These are phyloP conservation scores for Coemansia sp. DNA, from an alignment of 192 early-diverging fungal species.

Conservation along the genomic window DNA sequence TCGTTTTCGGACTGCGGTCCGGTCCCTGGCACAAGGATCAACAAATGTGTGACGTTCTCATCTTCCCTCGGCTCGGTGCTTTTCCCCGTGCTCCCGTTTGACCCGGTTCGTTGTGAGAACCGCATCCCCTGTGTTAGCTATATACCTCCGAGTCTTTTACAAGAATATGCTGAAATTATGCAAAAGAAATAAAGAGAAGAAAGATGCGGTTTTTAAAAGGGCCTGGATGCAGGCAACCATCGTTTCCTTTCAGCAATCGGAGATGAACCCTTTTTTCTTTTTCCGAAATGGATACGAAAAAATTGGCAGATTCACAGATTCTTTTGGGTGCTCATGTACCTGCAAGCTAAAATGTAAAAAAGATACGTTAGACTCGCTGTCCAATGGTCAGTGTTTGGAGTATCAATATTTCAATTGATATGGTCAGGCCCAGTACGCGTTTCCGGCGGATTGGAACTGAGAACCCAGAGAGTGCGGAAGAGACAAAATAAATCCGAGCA, in stretches of 20 bases:
- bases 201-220: neutral
- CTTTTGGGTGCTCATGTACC: neutral
- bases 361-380: neutral
- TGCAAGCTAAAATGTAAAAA: neutral
- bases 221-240: neutral
- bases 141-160: neutral
- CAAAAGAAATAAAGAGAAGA: neutral
- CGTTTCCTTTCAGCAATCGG: neutral
- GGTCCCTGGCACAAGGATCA: conserved; percentile 51
- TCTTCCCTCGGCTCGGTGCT: neutral
- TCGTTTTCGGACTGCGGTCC: conserved; percentile 48
- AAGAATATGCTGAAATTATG: neutral
- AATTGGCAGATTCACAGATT: neutral
- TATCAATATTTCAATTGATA: too few species aligned
- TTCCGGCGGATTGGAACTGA: too few species aligned
- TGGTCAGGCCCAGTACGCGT: too few species aligned
- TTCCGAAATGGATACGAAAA: neutral
- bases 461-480: too few species aligned
- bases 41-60: conserved; percentile 29
- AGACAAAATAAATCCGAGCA: too few species aligned
- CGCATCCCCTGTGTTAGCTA: neutral
- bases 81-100: neutral
- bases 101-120: conserved; percentile 1
- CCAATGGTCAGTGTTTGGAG: too few species aligned
- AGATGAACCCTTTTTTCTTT: neutral